Evolutionary conservation across 2,329 filamentous ascomycete species (phyloP).

Genomic region (Dactylellina parvicollis): DNA sequence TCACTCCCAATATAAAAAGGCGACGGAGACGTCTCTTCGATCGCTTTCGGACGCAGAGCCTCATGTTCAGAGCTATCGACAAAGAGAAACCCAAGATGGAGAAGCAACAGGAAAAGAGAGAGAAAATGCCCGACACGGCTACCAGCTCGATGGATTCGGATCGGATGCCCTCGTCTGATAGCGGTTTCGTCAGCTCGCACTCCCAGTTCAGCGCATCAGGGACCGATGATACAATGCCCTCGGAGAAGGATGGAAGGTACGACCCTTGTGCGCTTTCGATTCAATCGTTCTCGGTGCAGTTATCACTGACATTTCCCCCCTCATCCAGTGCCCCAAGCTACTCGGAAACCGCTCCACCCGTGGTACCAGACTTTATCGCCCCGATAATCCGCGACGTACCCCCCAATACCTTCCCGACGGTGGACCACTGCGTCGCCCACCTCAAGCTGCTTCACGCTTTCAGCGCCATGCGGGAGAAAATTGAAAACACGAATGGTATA

Average conservation of each 20-base stretch:
- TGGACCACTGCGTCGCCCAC: constrained; percentile 31
- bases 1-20: too few species aligned
- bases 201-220: constrained; percentile 10
- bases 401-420: constrained; percentile 32
- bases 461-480: constrained; percentile 40
- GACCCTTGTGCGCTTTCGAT: not conserved
- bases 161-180: constrained; percentile 2
- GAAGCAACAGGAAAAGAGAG: constrained; percentile 4
- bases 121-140: not conserved
- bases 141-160: not conserved
- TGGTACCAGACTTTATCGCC: constrained; percentile 15
- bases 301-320: not conserved
- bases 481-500: constrained; percentile 34
- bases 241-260: constrained; percentile 22
- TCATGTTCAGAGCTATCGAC: too few species aligned
- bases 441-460: constrained; percentile 50
- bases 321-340: constrained; percentile 20
- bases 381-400: constrained; percentile 8
- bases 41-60: too few species aligned
- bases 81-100: constrained; percentile 28
- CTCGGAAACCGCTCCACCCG: constrained; percentile 17
- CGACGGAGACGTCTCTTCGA: too few species aligned
- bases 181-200: not conserved
- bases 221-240: constrained; percentile 20
- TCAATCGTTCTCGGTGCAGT: not conserved